Evolutionary conservation across 2,329 filamentous ascomycete genomes (phyloP).

Genomic region (Teratosphaeria nubilosa): DNA sequence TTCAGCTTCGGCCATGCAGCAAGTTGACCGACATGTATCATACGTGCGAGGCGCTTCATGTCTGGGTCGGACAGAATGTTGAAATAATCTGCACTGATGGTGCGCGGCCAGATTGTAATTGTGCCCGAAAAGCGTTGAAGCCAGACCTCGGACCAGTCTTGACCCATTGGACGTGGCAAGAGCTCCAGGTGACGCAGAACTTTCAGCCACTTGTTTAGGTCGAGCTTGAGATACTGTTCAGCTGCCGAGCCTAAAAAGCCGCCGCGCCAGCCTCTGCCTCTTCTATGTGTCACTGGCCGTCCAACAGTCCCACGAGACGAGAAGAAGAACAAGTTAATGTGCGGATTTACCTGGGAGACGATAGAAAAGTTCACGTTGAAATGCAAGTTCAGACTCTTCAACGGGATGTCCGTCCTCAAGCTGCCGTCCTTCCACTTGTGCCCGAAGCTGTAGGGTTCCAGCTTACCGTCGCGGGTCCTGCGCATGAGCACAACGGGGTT

Average conservation of each 20-base stretch:
- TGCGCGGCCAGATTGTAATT: conserved; percentile 92
- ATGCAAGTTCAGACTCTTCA: conserved; percentile 86
- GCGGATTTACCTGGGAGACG: conserved; percentile 79
- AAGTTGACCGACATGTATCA: conserved; percentile 85
- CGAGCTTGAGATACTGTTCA: conserved; percentile 92
- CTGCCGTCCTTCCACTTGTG: conserved; percentile 99
- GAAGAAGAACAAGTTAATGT: conserved; percentile 99
- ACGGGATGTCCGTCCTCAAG: conserved; percentile 85
- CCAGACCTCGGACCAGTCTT: conserved; percentile 97
- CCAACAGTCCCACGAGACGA: conserved; percentile 85
- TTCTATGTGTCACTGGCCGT: conserved; percentile 84
- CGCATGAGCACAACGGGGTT: conserved; percentile 91
- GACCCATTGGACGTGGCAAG: conserved; percentile 76
- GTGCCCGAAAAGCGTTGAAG: conserved; percentile 90
- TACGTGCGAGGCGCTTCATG: conserved; percentile 62
- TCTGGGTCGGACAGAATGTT: conserved; percentile 80
- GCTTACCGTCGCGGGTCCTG: conserved; percentile 65
- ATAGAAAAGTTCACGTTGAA: conserved; percentile 99
- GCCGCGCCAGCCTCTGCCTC: conserved; percentile 88
- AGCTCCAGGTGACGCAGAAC: conserved; percentile 88
- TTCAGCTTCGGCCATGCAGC: conserved; percentile 84
- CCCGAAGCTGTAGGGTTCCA: conserved; percentile 88
- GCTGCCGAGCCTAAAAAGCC: conserved; percentile 86
- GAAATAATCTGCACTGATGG: conserved; percentile 65
- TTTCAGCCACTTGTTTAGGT: conserved; percentile 95